Evolutionary conservation across 768 basidiomycete genomes (phyloP), one percentile per base, ranked within the genome.

Genomic region (Pisolithus sp.): DNA sequence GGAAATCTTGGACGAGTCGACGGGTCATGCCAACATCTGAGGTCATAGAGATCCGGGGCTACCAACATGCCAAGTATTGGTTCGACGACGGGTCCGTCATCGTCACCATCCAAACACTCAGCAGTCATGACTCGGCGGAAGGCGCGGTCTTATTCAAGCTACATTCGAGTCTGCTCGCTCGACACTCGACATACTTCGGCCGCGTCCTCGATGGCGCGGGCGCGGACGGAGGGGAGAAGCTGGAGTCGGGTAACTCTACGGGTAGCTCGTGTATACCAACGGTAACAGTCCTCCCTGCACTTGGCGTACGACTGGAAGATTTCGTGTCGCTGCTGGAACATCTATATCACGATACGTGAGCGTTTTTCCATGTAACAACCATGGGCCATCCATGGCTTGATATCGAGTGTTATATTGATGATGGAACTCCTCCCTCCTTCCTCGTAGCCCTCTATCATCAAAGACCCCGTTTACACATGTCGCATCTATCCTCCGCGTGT

Each of bases 311-410:
- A 37, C 65, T 70, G 17, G 59, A 64, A 40, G 85, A 87, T 61
- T 72, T 85, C 6, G 76, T 77, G 45, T 72, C 69, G 1, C 63
- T 89, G 45, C 67, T 88, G n/a, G 73, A 74, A 52, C 77, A 85
- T 66, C 60, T 88, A 28, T 87, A 88, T 61, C 80, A 85, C 59
- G 80, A 86, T 59, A 64, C 64, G 86, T 87, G 66, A 74, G 82
- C 77, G 37, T 26, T 43, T 51, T 46, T 17, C 44, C 34, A 13
- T 34, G 13, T 34, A n/a, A n/a, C n/a, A n/a, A n/a, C n/a, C n/a
- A n/a, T n/a, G n/a, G n/a, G n/a, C n/a, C n/a, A n/a, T n/a, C n/a
- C n/a, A n/a, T n/a, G n/a, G n/a, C 20, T 6, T 28, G 37, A 34
- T 34, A 34, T 13, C 12, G 15, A 5, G 12, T 34, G 12, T 13